Conservation (phyloP, 2,329 filamentous ascomycete species). For the Emergomyces orientalis region DNA sequence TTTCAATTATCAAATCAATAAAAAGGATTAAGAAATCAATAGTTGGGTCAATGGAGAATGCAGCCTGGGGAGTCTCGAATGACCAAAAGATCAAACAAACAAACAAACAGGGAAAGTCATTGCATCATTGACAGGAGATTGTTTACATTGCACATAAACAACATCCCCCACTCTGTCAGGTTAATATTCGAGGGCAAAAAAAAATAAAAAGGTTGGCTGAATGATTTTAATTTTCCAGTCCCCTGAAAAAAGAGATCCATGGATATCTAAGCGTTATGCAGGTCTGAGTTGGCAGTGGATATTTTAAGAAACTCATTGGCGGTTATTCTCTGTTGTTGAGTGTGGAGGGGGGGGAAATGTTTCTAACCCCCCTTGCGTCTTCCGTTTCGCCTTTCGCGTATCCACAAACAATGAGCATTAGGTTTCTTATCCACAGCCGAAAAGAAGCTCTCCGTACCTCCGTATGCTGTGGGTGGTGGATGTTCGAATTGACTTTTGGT, state of each 20-base stretch:
- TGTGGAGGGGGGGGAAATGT: neutral
- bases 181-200: neutral
- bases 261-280: neutral
- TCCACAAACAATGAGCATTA: neutral
- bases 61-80: too few relatives aligned
- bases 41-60: neutral
- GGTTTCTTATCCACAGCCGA: neutral
- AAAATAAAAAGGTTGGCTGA: neutral
- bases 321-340: neutral
- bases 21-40: neutral
- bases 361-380: neutral
- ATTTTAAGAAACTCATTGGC: neutral
- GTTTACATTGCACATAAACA: too few relatives aligned
- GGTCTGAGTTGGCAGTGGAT: constrained; percentile 3
- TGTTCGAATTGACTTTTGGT: neutral
- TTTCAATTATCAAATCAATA: neutral
- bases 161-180: neutral
- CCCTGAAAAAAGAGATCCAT: neutral
- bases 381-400: neutral
- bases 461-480: too few relatives aligned
- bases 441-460: too few relatives aligned
- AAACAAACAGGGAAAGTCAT: neutral
- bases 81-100: neutral
- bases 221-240: neutral
- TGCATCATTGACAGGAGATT: neutral